A percentile compares a stretch with the other conserved stretches of the same genome.
phyloP scores from a whole-genome alignment of 495 filamentous ascomycete genomes.

The Aspergillus olivimuriae region DNA sequence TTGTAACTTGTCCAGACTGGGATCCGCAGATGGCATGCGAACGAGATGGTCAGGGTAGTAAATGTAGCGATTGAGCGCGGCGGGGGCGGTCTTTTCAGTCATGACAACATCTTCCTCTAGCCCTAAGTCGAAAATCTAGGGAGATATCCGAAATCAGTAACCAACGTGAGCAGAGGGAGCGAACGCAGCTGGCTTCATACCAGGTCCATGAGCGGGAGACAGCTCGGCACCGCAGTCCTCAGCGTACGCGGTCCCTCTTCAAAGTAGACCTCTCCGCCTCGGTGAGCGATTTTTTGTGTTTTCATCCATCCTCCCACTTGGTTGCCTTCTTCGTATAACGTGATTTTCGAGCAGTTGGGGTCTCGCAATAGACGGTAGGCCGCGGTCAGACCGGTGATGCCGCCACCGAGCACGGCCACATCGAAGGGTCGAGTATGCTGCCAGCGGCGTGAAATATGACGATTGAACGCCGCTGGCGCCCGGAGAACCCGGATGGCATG shows the following conservation, averaged over 20 bases:
- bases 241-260: constrained; percentile 84
- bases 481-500: constrained; percentile 12
- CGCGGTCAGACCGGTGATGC: constrained; percentile 81
- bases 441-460: constrained; percentile 15
- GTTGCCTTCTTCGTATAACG: constrained; percentile 66
- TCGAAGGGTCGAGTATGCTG: constrained; percentile 26
- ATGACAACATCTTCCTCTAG: constrained; percentile 58
- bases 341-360: constrained; percentile 56
- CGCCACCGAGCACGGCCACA: constrained; percentile 76
- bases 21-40: constrained; percentile 48
- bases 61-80: constrained; percentile 65
- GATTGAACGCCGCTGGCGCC: constrained; percentile 12
- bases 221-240: constrained; percentile 42
- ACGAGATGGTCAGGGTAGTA: constrained; percentile 92
- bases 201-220: constrained; percentile 47
- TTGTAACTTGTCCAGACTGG: constrained; percentile 14
- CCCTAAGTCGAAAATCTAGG: constrained; percentile 56
- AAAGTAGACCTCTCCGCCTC: constrained; percentile 59
- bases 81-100: constrained; percentile 41
- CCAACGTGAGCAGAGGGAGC: too few species aligned
- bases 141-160: background rate
- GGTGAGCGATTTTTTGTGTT: constrained; percentile 57
- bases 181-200: constrained; percentile 30
- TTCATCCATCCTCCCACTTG: constrained; percentile 81
- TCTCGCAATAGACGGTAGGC: constrained; percentile 66